A percentile compares a stretch with the other conserved stretches of the same genome.
These are phyloP conservation scores for Scutellaria galericulata DNA, from an alignment of 257 asterid genomes.

Conservation along the genomic window DNA sequence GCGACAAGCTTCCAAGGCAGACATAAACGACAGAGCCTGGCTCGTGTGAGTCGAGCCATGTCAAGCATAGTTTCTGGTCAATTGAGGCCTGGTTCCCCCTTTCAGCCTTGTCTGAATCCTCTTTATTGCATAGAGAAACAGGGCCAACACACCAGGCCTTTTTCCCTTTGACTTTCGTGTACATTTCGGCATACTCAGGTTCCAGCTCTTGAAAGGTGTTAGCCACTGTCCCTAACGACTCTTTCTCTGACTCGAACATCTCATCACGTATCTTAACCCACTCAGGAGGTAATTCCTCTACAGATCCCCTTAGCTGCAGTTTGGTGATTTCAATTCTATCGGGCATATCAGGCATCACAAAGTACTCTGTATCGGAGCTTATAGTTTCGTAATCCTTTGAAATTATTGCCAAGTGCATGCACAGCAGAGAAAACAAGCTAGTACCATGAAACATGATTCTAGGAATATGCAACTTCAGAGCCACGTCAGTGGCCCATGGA, in stretches of 20 bases:
- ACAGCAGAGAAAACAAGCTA: constrained; percentile 47
- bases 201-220: constrained; percentile 57
- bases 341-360: constrained; percentile 54
- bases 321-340: constrained; percentile 48
- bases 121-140: constrained; percentile 47
- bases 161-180: constrained; percentile 31
- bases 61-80: constrained; percentile 38
- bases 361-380: constrained; percentile 41
- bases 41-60: constrained; percentile 48
- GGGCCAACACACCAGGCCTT: constrained; percentile 59
- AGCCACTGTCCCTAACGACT: constrained; percentile 51
- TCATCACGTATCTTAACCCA: constrained; percentile 24
- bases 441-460: constrained; percentile 50
- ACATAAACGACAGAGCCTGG: constrained; percentile 46
- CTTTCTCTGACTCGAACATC: constrained; percentile 35
- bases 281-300: not conserved
- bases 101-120: constrained; percentile 43
- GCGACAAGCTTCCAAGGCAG: constrained; percentile 54
- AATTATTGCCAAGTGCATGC: constrained; percentile 16
- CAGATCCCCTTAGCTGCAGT: constrained; percentile 40
- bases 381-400: constrained; percentile 29
- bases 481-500: constrained; percentile 42
- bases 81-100: constrained; percentile 47
- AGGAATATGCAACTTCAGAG: constrained; percentile 37
- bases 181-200: constrained; percentile 38